Evolutionary conservation across 306 rosid genomes (phyloP).

Genomic region (Quercus variabilis): DNA sequence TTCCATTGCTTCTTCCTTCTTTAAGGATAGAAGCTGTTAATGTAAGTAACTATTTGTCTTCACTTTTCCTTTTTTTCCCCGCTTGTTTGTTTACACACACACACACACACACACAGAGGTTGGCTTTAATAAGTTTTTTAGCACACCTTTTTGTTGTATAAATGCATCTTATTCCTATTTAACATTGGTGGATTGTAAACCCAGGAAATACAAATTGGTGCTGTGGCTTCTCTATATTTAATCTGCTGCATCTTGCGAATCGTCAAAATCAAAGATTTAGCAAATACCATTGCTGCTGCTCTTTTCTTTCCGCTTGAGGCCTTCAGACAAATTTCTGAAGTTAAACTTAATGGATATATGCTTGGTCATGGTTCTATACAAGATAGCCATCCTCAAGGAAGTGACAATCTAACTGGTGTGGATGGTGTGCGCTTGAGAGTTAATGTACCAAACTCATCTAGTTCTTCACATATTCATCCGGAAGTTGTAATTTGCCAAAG

Average conservation of each 20-base stretch:
- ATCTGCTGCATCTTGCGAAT: conserved; percentile 87
- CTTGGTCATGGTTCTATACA: conserved; percentile 34
- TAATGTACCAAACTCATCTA: conserved; percentile 31
- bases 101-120: not conserved
- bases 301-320: conserved; percentile 69
- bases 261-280: conserved; percentile 87
- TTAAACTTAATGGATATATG: conserved; percentile 47
- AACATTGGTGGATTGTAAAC: conserved; percentile 45
- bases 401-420: conserved; percentile 20
- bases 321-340: conserved; percentile 42
- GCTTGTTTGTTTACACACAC: not conserved
- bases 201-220: conserved; percentile 68
- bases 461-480: conserved; percentile 41
- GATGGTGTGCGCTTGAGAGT: conserved; percentile 33
- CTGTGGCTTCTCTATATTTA: conserved; percentile 75
- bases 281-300: conserved; percentile 82
- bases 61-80: conserved; percentile 14
- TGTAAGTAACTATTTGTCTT: conserved; percentile 47
- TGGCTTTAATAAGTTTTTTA: not conserved
- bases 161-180: conserved; percentile 25
- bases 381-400: conserved; percentile 37
- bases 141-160: conserved; percentile 5
- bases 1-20: conserved; percentile 88
- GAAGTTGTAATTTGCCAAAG: conserved; percentile 31
- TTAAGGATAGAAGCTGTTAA: conserved; percentile 41